Conservation (phyloP, 176 grass and related monocot genomes). For the sorghum (Sorghum bicolor) region Sorghum_bicolor_NCBIv3 NC_012876.2:6439501-6440000, state of each 20-base stretch:
- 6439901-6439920: not conserved
- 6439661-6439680: not conserved
- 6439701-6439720: not conserved
- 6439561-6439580: not conserved
- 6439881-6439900: not conserved
- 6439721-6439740: not conserved
- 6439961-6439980: slow-evolving; percentile 75
- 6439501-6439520: not conserved
- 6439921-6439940: slow-evolving; percentile 47
- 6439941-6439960: slow-evolving; percentile 75
- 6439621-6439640: not conserved
- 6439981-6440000: slow-evolving; percentile 69
- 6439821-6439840: not conserved
- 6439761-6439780: not conserved
- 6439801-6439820: not conserved
- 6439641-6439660: not conserved
- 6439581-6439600: not conserved
- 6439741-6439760: not conserved
- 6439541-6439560: not conserved
- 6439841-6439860: not conserved
- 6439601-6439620: not conserved
- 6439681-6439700: not conserved
- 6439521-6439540: not conserved
- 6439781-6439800: not conserved
- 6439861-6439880: not conserved